These are phyloP conservation scores for Phoma sp. DNA, from an alignment of 2,329 filamentous ascomycete genomes.

Conservation along the genomic window DNA sequence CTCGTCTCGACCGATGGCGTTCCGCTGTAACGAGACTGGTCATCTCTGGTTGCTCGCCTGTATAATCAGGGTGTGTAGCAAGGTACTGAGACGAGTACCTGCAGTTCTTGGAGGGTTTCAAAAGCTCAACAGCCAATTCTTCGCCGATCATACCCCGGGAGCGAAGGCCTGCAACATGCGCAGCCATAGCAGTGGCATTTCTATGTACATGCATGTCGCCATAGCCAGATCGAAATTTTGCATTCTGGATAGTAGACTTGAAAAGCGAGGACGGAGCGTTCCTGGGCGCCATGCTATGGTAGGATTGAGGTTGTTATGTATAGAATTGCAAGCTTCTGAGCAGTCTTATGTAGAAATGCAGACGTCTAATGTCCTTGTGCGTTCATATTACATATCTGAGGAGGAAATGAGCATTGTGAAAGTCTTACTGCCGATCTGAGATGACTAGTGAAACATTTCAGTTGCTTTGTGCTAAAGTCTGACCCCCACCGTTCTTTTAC, in stretches of 20 bases:
- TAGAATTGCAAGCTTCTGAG: no score
- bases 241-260: not conserved
- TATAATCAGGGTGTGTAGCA: constrained; percentile 14
- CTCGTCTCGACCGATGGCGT: constrained; percentile 17
- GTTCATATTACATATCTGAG: not conserved
- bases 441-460: not conserved
- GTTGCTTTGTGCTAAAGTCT: not conserved
- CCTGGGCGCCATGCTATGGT: not conserved
- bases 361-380: no score
- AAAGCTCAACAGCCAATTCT: constrained; percentile 19
- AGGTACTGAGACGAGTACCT: constrained; percentile 25
- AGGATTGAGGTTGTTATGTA: no score
- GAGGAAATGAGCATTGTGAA: not conserved
- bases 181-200: constrained; percentile 20
- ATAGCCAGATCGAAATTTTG: constrained; percentile 16
- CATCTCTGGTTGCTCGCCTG: constrained; percentile 9
- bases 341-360: no score
- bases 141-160: constrained; percentile 15
- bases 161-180: constrained; percentile 16
- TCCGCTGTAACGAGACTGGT: constrained; percentile 14
- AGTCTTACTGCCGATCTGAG: not conserved
- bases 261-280: not conserved
- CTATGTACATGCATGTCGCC: constrained; percentile 27
- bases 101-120: constrained; percentile 16
- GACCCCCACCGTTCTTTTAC: not conserved